These are phyloP conservation scores for Petunia axillaris DNA, from an alignment of 257 asterid genomes.

Conservation along the genomic window DNA sequence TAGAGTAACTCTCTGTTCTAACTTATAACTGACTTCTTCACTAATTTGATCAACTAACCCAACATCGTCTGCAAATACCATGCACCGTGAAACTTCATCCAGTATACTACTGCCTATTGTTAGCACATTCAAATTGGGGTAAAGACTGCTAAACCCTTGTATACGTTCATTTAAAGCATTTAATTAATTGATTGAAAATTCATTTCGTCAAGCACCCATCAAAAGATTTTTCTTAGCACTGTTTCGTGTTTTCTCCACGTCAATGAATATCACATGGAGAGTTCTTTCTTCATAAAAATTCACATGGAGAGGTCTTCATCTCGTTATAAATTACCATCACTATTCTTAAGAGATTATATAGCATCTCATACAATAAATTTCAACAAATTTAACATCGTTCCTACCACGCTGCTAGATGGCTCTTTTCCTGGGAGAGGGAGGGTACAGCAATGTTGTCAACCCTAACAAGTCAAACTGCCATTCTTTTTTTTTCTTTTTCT, in stretches of 20 bases:
- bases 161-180: not conserved
- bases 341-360: not conserved
- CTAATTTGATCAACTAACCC: not conserved
- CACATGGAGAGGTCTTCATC: not conserved
- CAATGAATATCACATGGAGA: not conserved
- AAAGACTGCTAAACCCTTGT: not conserved
- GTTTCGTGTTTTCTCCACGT: constrained; percentile 1
- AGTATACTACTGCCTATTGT: not conserved
- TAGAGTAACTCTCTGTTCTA: not conserved
- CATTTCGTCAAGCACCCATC: not conserved
- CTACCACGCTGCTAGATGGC: too few relatives aligned
- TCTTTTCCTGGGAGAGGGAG: too few relatives aligned
- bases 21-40: not conserved
- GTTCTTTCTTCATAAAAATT: not conserved
- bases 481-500: too few relatives aligned
- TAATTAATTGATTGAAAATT: not conserved
- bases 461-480: too few relatives aligned
- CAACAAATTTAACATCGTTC: too few relatives aligned
- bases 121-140: not conserved
- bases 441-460: too few relatives aligned
- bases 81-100: not conserved
- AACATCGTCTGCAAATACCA: not conserved
- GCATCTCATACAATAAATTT: not conserved
- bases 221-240: constrained; percentile 4
- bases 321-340: not conserved